These are phyloP conservation scores for Pseudopyrenochaeta lycopersici DNA, from an alignment of 2,329 filamentous ascomycete species.

Conservation along the genomic window DNA sequence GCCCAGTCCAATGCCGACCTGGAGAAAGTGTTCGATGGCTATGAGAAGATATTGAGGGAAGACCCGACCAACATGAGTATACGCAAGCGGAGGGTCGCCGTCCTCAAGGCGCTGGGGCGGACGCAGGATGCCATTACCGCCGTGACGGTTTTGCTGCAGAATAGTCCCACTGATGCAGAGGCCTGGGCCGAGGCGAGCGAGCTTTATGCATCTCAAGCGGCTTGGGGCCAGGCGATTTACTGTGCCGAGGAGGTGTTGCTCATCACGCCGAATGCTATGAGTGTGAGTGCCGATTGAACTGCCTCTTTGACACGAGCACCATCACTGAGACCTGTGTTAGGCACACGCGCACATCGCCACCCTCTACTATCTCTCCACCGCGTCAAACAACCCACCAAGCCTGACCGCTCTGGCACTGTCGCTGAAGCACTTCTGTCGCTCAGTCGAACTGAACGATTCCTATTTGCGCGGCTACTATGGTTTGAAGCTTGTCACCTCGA, in stretches of 20 bases:
- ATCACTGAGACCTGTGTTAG: conserved; percentile 53
- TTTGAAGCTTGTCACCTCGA: conserved; percentile 74
- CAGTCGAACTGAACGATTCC: conserved; percentile 91
- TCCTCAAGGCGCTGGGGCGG: conserved; percentile 78
- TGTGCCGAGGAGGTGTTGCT: conserved; percentile 90
- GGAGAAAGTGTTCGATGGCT: conserved; percentile 75
- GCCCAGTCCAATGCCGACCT: conserved; percentile 73
- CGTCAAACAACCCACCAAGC: conserved; percentile 34
- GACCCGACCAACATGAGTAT: conserved; percentile 85
- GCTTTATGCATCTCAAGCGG: conserved; percentile 80
- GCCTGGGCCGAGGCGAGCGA: conserved; percentile 92
- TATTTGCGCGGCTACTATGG: conserved; percentile 95
- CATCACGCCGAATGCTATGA: conserved; percentile 92
- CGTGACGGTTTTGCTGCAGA: conserved; percentile 78
- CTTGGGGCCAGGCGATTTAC: conserved; percentile 85
- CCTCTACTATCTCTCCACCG: conserved; percentile 74
- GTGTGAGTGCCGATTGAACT: conserved; percentile 64
- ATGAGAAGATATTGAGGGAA: conserved; percentile 76
- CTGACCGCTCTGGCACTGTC: conserved; percentile 69
- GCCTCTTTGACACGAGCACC: neutral
- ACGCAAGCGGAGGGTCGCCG: conserved; percentile 81
- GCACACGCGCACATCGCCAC: conserved; percentile 89
- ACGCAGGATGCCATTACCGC: conserved; percentile 76
- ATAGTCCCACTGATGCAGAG: conserved; percentile 88
- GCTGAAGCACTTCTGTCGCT: conserved; percentile 85